Evolutionary conservation across 106 monocot genomes (phyloP), one percentile per base, ranked within the genome.

Genomic region (Allium cepa): DNA sequence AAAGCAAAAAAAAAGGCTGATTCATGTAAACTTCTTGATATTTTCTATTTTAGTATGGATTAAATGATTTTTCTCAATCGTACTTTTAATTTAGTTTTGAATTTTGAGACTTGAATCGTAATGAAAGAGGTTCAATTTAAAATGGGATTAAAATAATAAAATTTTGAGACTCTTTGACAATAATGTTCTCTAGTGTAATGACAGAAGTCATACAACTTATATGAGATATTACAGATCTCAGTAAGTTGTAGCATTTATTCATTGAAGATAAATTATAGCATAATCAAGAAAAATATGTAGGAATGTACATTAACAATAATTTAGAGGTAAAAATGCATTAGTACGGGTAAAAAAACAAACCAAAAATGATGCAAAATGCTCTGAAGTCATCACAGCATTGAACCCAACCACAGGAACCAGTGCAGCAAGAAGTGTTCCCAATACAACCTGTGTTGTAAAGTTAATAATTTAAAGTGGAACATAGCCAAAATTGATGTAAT

Each of bases 311-410:
- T 36, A 1, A 36, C 36, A 36, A 36, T 36, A 17, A 36, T 3
- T 16, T 46, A 9, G 51, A 18, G 50, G 51, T 5, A 26, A 52
- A 66, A 26, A 66, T 26, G 26, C 52, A 51, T 17, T 52, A 7
- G 52, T 66, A 18, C 26, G 22, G 52, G 52, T 51, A 51, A 64
- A 50, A 53, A 9, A 72, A 80, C 84, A 69, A 50, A 97, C 97
- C 88, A 97, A 67, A 74, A 97, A 97, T 56, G 97, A 97, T 16
- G 88, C 97, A 79, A 97, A 97, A 80, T 97, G 97, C 78, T 97
- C 97, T 46, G 97, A 97, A 45, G 92, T 97, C 97, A 97, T 89
- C 79, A 97, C 86, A 26, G 97, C 97, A 87, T 97, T 97, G 71
- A 97, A 97, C 62, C 97, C 97, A 80, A 97, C 97, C 49, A 97